phyloP scores from a whole-genome alignment of 768 basidiomycete species.

The Pholiota microspora region DNA sequence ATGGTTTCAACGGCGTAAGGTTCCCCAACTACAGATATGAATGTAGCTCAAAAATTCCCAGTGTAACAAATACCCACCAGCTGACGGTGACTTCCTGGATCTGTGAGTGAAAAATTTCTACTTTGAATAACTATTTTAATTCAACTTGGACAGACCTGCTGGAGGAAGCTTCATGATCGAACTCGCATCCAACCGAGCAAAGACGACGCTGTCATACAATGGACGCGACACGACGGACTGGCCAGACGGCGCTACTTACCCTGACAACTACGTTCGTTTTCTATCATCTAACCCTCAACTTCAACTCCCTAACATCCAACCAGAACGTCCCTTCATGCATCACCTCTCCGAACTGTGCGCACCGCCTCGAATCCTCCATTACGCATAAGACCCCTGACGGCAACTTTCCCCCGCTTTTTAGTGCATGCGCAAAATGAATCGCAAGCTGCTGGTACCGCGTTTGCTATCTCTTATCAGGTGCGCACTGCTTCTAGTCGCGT shows the following conservation, averaged over 20 bases:
- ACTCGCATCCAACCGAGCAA: slow-evolving; percentile 46
- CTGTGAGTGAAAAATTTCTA: slow-evolving; percentile 33
- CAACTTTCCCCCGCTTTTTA: slow-evolving; percentile 17
- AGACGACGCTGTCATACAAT: slow-evolving; percentile 42
- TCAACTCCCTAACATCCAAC: neutral
- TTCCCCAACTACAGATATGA: no score
- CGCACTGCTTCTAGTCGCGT: no score
- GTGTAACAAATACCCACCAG: slow-evolving; percentile 44
- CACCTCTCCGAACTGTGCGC: slow-evolving; percentile 46
- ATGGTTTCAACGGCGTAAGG: slow-evolving; percentile 33
- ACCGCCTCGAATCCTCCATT: neutral
- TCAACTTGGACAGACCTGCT: slow-evolving; percentile 36
- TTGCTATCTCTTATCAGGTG: slow-evolving; percentile 54
- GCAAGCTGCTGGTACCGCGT: slow-evolving; percentile 52
- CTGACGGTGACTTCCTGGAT: slow-evolving; percentile 38
- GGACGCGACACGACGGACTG: slow-evolving; percentile 38
- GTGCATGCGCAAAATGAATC: slow-evolving; percentile 53
- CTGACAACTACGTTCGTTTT: slow-evolving; percentile 42
- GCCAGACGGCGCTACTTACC: slow-evolving; percentile 44
- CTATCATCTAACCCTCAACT: neutral
- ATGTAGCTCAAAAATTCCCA: slow-evolving; percentile 10
- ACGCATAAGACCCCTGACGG: neutral
- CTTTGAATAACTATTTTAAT: neutral
- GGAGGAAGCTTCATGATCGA: slow-evolving; percentile 47
- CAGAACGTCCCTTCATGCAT: slow-evolving; percentile 43